Evolutionary conservation across 257 asterid species (phyloP), one percentile per base, ranked within the genome.

Genomic region (Linderniella brevidens): DNA sequence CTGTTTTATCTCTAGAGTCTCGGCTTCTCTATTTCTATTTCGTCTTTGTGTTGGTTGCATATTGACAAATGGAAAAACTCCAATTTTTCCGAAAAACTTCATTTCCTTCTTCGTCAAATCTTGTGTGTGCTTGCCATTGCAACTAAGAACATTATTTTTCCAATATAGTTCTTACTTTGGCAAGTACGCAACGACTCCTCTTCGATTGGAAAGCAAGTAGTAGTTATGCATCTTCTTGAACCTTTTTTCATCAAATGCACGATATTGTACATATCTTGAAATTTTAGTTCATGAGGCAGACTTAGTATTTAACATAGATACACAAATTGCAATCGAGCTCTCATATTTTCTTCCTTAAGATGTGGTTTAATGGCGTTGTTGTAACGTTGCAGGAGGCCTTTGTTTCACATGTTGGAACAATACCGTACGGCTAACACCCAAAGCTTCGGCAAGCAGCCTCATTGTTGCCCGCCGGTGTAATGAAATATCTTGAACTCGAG

Each of bases 241-340:
- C 59, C 35, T 43, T 29, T 60, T 60, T 13, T 60, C 65, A 53
- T 60, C 54, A 35, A 60, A 45, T 60, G 65, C 8, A 60, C 42
- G 5, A 46, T 14, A 17, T 52, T 60, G 20, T 44, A 36, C 59
- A 60, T 52, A 3, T 17, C 59, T 8, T 12, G 13, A 37, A 52
- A 60, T 5, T 6, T 17, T 17, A 45, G 47, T 12, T 55, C 46
- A 18, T 42, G 9, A 4, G 45, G 5, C n/a, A n/a, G 50, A 3
- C 6, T n/a, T 9, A 8, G 12, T 2, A 11, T 40, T 51, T 13
- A 54, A 35, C 52, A 54, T 61, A 5, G 57, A 48, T 13, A 61
- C 3, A 17, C 57, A 55, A 54, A 61, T 19, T 19, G 25, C 40
- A 61, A 38, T 11, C 62, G 45, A 9, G 60, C 9, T 13, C n/a